These are phyloP conservation scores for Fusarium piperis DNA, from an alignment of 2,329 filamentous ascomycete species.

Conservation along the genomic window DNA sequence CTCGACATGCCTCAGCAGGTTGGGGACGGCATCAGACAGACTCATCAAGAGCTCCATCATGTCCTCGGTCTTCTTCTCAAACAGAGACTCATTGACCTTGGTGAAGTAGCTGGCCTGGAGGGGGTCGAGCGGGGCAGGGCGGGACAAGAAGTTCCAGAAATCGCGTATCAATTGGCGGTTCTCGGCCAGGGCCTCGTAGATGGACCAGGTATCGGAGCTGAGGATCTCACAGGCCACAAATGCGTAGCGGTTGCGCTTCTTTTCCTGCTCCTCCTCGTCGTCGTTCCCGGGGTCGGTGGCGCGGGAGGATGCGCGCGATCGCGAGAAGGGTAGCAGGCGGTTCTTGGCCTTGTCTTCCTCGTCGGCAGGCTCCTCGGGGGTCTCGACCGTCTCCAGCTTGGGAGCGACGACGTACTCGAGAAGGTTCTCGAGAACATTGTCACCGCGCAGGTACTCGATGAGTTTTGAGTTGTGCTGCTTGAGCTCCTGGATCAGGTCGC, in stretches of 20 bases:
- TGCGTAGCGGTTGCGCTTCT: conserved; percentile 91
- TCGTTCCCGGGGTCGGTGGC: conserved; percentile 57
- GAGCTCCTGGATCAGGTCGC: conserved; percentile 94
- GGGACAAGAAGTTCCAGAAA: conserved; percentile 92
- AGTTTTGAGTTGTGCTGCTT: conserved; percentile 99
- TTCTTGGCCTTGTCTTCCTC: conserved; percentile 59
- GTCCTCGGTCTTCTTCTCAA: conserved; percentile 97
- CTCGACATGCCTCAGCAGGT: conserved; percentile 93
- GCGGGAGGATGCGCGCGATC: conserved; percentile 64
- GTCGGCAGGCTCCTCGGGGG: conserved; percentile 61
- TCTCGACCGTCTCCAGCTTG: conserved; percentile 67
- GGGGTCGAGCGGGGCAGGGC: conserved; percentile 86
- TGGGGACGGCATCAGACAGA: conserved; percentile 80
- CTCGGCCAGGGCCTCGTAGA: conserved; percentile 90
- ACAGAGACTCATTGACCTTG: conserved; percentile 96
- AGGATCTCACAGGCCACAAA: conserved; percentile 93
- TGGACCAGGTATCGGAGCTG: conserved; percentile 96
- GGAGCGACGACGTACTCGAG: conserved; percentile 93
- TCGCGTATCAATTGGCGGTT: conserved; percentile 79
- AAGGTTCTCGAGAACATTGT: conserved; percentile 83
- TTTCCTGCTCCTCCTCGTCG: conserved; percentile 82
- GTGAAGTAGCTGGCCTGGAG: conserved; percentile 98
- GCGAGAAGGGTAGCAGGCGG: conserved; percentile 58
- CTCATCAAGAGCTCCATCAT: conserved; percentile 93
- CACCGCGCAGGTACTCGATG: conserved; percentile 92